Percentiles rank a stretch among this genome's conserved stretches.
Conservation (phyloP, 331 rosid species). For the Acacia pycnantha region DNA sequence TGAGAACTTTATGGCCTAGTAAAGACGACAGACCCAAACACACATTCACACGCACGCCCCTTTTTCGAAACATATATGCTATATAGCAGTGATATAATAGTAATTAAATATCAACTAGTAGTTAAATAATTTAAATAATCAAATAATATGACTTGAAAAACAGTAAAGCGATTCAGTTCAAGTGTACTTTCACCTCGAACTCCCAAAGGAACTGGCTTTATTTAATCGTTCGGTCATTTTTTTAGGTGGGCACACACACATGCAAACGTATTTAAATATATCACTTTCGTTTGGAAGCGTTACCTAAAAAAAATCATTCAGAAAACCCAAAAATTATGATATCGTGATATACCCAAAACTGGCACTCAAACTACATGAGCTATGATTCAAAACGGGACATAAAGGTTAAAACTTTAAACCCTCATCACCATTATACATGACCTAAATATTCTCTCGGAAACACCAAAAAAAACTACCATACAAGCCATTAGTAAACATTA, state of each 20-base stretch:
- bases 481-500: neutral
- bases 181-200: conserved; percentile 64
- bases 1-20: neutral
- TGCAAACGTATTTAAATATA: conserved; percentile 25
- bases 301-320: neutral
- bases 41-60: conserved; percentile 22
- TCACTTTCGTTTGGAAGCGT: conserved; percentile 16
- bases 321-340: conserved; percentile 11
- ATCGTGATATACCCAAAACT: conserved; percentile 21
- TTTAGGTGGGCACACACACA: conserved; percentile 21
- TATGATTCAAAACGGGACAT: neutral
- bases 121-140: neutral
- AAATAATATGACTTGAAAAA: conserved; percentile 18
- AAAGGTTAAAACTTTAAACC: neutral
- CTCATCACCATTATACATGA: neutral
- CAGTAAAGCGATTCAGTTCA: conserved; percentile 39
- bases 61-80: conserved; percentile 23
- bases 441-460: neutral
- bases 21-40: neutral
- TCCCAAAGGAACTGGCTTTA: conserved; percentile 40
- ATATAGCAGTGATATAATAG: neutral
- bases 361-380: conserved; percentile 7
- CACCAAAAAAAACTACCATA: neutral
- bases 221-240: conserved; percentile 19
- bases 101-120: neutral